A percentile compares a stretch with the other conserved stretches of the same genome.
These are phyloP conservation scores for Populus nigra DNA, from an alignment of 345 rosid genomes.

Conservation along the genomic window DNA sequence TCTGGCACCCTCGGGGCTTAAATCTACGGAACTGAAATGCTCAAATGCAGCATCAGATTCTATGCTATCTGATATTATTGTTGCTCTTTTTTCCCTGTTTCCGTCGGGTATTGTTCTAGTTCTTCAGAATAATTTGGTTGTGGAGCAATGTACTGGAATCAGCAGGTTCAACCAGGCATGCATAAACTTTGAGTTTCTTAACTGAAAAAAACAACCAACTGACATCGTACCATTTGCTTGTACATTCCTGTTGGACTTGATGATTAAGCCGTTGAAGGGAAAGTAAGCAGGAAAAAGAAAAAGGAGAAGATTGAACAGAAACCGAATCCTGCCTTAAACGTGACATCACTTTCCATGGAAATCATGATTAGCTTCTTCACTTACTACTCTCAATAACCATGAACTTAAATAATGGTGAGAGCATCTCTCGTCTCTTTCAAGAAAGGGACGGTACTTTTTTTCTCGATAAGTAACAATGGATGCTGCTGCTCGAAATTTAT, in stretches of 20 bases:
- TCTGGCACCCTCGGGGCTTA: no score
- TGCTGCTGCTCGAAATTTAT: no score
- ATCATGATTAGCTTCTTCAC: constrained; percentile 3
- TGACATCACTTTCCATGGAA: constrained; percentile 17
- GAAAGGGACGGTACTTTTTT: background rate
- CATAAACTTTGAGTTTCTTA: no score
- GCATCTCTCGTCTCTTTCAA: background rate
- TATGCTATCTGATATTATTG: no score
- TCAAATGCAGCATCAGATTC: no score
- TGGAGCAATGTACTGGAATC: no score
- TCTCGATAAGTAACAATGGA: background rate
- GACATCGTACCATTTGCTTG: background rate
- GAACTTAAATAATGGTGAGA: background rate
- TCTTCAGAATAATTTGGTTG: no score
- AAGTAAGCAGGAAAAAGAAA: background rate
- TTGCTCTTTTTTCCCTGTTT: no score
- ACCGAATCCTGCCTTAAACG: background rate
- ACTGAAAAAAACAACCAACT: background rate
- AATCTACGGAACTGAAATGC: no score
- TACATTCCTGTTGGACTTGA: background rate
- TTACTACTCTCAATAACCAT: constrained; percentile 3
- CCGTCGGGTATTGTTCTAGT: no score
- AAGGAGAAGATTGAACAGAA: background rate
- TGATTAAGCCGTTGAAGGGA: background rate
- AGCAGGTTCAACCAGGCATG: no score